These are phyloP conservation scores for Tinospora cordifolia DNA, from an alignment of 164 flowering plant species.

Conservation along the genomic window DNA sequence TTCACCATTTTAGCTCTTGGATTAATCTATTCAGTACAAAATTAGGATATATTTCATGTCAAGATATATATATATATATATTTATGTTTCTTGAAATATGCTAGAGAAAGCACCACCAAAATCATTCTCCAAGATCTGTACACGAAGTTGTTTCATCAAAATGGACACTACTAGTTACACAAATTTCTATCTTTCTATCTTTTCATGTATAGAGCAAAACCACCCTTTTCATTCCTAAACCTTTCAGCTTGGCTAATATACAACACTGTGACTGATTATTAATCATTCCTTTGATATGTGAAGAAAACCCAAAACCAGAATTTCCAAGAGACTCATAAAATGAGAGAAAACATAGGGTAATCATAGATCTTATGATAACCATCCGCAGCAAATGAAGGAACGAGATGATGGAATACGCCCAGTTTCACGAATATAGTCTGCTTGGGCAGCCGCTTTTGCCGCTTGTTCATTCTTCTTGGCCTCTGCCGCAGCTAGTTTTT, in stretches of 20 bases:
- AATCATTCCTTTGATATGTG: background rate
- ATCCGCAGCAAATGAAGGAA: conserved; percentile 36
- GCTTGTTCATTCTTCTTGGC: conserved; percentile 54
- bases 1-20: no score
- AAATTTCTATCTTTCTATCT: background rate
- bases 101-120: no score
- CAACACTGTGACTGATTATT: background rate
- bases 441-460: conserved; percentile 61
- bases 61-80: no score
- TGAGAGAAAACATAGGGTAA: background rate
- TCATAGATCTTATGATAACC: conserved; percentile 44
- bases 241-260: background rate
- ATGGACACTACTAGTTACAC: background rate
- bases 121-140: background rate
- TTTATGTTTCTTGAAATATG: no score
- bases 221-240: background rate
- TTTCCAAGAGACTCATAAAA: background rate
- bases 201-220: background rate
- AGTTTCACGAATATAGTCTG: conserved; percentile 63
- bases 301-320: background rate
- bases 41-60: no score
- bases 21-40: no score
- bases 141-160: background rate
- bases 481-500: conserved; percentile 67
- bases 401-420: conserved; percentile 57